Conservation (phyloP, 768 basidiomycete species). For the Auriscalpium microsporum region DNA sequence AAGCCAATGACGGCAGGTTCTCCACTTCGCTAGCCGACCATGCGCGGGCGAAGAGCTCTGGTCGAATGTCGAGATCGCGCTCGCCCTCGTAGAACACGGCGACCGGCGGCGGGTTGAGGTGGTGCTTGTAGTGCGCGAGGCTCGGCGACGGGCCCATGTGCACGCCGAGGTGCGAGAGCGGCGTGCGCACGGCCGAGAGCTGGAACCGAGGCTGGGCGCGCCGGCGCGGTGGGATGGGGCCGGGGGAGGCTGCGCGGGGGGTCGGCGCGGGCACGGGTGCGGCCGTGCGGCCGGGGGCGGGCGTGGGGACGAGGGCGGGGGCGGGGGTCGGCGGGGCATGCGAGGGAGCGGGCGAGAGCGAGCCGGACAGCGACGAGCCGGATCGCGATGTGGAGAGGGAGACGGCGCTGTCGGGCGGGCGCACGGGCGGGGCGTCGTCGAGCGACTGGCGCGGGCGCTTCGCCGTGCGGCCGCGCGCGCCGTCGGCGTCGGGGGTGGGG, state of each 20-base stretch:
- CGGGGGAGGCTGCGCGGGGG: conserved; percentile 25
- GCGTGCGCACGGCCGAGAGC: conserved; percentile 58
- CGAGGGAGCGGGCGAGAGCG: too few species aligned
- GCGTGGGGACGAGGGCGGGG: neutral
- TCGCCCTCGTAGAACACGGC: conserved; percentile 21
- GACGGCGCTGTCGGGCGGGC: too few species aligned
- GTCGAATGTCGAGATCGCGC: conserved; percentile 27
- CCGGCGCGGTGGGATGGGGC: conserved; percentile 30
- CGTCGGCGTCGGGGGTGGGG: conserved; percentile 1
- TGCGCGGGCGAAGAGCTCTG: conserved; percentile 18
- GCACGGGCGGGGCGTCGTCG: too few species aligned
- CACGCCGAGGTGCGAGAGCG: conserved; percentile 57
- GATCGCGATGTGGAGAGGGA: too few species aligned
- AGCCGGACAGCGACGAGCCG: too few species aligned
- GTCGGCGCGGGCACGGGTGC: conserved; percentile 23
- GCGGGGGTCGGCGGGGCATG: too few species aligned
- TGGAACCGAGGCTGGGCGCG: conserved; percentile 24
- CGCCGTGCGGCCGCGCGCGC: conserved; percentile 15
- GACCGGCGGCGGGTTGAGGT: conserved; percentile 54
- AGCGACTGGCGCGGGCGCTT: conserved; percentile 24
- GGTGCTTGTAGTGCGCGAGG: conserved; percentile 58
- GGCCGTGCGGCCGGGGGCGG: conserved; percentile 11
- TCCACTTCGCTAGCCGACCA: conserved; percentile 9
- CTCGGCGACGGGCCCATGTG: conserved; percentile 64
- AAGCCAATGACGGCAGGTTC: conserved; percentile 17